Percentiles rank a stretch among this genome's conserved stretches.
These are phyloP conservation scores for Scutellaria barbata DNA, from an alignment of 257 asterid species.

Conservation along the genomic window DNA sequence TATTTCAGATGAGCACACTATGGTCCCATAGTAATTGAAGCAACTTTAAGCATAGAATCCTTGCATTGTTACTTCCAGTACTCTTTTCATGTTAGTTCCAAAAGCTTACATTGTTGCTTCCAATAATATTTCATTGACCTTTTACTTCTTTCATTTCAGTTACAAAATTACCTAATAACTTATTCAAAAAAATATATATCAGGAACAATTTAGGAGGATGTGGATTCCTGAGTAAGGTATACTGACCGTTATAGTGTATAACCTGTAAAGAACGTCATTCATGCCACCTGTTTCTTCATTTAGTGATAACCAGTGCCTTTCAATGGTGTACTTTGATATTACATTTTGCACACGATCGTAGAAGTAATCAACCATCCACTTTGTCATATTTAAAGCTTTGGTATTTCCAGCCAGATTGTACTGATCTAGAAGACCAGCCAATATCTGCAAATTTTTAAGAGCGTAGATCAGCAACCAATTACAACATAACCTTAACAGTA, in stretches of 20 bases:
- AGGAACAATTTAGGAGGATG: not conserved
- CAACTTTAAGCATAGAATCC: not conserved
- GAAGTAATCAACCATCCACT: slow-evolving; percentile 88
- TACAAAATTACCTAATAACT: slow-evolving; percentile 7
- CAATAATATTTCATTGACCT: not conserved
- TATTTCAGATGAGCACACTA: not conserved
- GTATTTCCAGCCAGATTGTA: slow-evolving; percentile 55
- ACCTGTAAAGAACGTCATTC: slow-evolving; percentile 86
- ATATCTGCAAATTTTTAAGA: slow-evolving; percentile 53
- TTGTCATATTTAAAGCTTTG: slow-evolving; percentile 63
- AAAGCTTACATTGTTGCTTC: not conserved
- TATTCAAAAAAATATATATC: not conserved
- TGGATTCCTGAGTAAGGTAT: not conserved
- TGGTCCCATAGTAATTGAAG: not conserved
- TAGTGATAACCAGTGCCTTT: slow-evolving; percentile 80
- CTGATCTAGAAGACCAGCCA: slow-evolving; percentile 97
- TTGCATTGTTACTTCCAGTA: slow-evolving; percentile 1
- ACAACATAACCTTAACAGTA: not conserved
- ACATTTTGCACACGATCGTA: slow-evolving; percentile 75
- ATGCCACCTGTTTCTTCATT: slow-evolving; percentile 99
- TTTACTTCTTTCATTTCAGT: slow-evolving; percentile 1
- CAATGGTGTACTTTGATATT: slow-evolving; percentile 63
- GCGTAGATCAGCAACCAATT: slow-evolving; percentile 28
- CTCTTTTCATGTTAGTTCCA: not conserved
- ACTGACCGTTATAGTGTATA: slow-evolving; percentile 70